Conservation (phyloP, 768 basidiomycete genomes). For the Amanita rubescens region DNA sequence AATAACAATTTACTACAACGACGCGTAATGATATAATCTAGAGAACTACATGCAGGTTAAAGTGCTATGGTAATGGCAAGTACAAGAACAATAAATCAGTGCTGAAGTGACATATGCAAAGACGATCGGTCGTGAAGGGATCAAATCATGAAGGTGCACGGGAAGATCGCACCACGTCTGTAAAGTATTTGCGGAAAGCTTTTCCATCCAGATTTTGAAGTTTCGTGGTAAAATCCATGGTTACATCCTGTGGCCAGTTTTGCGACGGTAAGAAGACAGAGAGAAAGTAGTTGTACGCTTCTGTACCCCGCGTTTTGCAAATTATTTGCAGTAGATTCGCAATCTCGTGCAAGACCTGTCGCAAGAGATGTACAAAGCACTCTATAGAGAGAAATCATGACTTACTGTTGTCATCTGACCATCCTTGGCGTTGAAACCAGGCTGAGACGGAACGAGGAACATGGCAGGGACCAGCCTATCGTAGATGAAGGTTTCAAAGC, state of each 20-base stretch:
- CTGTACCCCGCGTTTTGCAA: slow-evolving; percentile 67
- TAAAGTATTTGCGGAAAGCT: slow-evolving; percentile 79
- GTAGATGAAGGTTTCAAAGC: slow-evolving; percentile 90
- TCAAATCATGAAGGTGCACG: slow-evolving; percentile 49
- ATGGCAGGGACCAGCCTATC: slow-evolving; percentile 75
- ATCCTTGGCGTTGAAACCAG: slow-evolving; percentile 83
- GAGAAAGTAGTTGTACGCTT: slow-evolving; percentile 77
- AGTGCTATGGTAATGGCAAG: neutral
- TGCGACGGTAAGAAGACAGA: slow-evolving; percentile 81
- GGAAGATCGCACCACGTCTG: slow-evolving; percentile 73
- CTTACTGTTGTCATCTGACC: slow-evolving; percentile 79
- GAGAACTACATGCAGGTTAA: neutral
- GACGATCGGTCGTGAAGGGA: neutral
- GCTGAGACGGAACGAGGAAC: slow-evolving; percentile 72
- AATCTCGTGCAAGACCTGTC: slow-evolving; percentile 84
- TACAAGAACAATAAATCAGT: slow-evolving; percentile 2
- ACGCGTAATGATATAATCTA: too few species aligned
- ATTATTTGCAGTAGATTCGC: slow-evolving; percentile 78
- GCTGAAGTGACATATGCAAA: slow-evolving; percentile 1
- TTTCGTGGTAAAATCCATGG: slow-evolving; percentile 71
- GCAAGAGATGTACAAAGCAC: neutral
- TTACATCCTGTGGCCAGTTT: slow-evolving; percentile 75
- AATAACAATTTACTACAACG: neutral
- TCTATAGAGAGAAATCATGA: neutral
- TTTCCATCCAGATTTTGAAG: slow-evolving; percentile 69